Percentiles rank a stretch among this genome's conserved stretches.
Evolutionary conservation across 495 filamentous ascomycete species (phyloP).

Genomic region (Letharia lupina): DNA sequence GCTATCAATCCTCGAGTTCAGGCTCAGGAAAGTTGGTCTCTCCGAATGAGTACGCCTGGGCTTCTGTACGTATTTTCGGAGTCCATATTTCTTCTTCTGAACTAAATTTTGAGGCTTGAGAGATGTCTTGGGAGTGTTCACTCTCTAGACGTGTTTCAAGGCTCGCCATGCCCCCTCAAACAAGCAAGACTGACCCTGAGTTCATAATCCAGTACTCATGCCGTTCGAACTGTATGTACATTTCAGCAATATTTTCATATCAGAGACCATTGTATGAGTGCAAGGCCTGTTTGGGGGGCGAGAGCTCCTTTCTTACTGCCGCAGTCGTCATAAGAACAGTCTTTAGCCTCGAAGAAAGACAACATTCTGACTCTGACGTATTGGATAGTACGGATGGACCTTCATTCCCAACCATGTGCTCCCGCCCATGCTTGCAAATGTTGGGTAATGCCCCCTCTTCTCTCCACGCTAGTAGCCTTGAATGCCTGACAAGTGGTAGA

Average conservation of each 20-base stretch:
- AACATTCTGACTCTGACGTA: background rate
- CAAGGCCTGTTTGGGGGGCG: background rate
- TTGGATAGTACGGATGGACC: constrained; percentile 58
- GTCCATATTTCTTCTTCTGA: too few relatives aligned
- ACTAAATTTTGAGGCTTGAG: too few relatives aligned
- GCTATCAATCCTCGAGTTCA: constrained; percentile 56
- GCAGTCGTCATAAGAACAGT: background rate
- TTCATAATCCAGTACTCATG: too few relatives aligned
- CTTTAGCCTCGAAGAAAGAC: background rate
- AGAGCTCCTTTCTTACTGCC: background rate
- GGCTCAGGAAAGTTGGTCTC: constrained; percentile 52
- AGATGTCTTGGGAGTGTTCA: too few relatives aligned
- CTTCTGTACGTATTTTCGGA: constrained; percentile 33
- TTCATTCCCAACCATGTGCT: constrained; percentile 84
- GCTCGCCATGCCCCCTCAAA: too few relatives aligned
- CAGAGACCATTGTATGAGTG: background rate
- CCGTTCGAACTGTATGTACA: constrained; percentile 19
- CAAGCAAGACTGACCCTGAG: too few relatives aligned
- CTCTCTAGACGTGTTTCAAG: too few relatives aligned
- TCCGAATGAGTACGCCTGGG: constrained; percentile 67
- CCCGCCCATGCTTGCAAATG: constrained; percentile 78
- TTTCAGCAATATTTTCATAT: background rate
- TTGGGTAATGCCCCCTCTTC: constrained; percentile 36
- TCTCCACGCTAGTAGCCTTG: background rate
- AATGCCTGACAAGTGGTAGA: constrained; percentile 29